A percentile compares a stretch with the other conserved stretches of the same genome.
phyloP scores from a whole-genome alignment of 441 rosid genomes.

The Arabidopsis lyrata region DNA sequence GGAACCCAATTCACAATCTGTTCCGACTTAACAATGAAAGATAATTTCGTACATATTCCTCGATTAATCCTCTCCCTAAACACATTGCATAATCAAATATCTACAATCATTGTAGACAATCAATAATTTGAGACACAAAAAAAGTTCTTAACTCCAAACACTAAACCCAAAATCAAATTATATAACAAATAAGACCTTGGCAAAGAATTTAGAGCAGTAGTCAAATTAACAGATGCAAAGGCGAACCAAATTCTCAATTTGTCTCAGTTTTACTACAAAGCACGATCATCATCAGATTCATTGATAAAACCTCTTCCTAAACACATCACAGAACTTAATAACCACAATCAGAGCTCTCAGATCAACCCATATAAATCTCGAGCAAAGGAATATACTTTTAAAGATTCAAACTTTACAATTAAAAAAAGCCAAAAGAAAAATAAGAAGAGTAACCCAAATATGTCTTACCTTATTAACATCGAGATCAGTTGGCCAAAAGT shows the following conservation, averaged over 20 bases:
- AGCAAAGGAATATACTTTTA: background rate
- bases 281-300: background rate
- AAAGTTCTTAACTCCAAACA: background rate
- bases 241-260: background rate
- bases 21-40: background rate
- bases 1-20: background rate
- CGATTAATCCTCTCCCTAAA: background rate
- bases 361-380: too few relatives aligned
- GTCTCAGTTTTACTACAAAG: background rate
- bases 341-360: background rate
- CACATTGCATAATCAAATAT: background rate
- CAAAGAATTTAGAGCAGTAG: background rate
- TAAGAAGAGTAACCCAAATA: background rate
- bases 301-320: background rate
- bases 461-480: slow-evolving; percentile 68
- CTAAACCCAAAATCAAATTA: background rate
- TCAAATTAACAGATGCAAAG: background rate
- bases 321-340: slow-evolving; percentile 3
- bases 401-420: slow-evolving; percentile 19
- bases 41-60: too few relatives aligned
- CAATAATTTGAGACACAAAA: background rate
- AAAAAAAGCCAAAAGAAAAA: background rate
- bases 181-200: too few relatives aligned
- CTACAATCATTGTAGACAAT: background rate
- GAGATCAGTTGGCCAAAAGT: slow-evolving; percentile 71